These are phyloP conservation scores for Fraxinus baroniana DNA, from an alignment of 305 asterid species.

Conservation along the genomic window DNA sequence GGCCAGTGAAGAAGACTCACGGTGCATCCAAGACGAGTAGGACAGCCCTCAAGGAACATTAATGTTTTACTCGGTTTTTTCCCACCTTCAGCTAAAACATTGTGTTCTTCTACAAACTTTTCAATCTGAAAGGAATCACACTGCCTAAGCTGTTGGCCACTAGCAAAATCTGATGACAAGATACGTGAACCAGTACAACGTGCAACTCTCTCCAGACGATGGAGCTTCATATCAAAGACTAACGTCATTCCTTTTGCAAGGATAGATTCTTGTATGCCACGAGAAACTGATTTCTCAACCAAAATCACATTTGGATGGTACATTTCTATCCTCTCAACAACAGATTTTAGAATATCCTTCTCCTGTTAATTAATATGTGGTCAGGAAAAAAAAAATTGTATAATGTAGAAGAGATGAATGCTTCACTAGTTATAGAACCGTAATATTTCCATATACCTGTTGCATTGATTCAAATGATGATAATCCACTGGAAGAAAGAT, in stretches of 20 bases:
- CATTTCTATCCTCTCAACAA: constrained; percentile 68
- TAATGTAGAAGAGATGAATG: constrained; percentile 13
- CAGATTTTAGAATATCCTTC: constrained; percentile 55
- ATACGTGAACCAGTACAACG: constrained; percentile 78
- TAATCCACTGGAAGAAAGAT: constrained; percentile 75
- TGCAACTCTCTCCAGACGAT: constrained; percentile 91
- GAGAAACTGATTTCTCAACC: constrained; percentile 93
- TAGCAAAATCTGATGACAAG: constrained; percentile 49
- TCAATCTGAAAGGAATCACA: constrained; percentile 78
- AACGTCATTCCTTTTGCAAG: constrained; percentile 78
- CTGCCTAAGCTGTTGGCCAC: constrained; percentile 69
- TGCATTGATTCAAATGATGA: constrained; percentile 79
- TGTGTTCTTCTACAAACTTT: constrained; percentile 83
- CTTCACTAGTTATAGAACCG: not conserved
- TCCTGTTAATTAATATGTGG: constrained; percentile 49
- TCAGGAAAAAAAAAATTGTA: constrained; percentile 19
- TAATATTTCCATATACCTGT: constrained; percentile 50
- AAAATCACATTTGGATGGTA: constrained; percentile 82
- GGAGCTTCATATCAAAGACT: constrained; percentile 90
- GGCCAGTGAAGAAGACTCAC: constrained; percentile 46
- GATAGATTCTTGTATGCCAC: constrained; percentile 85
- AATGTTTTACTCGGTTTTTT: constrained; percentile 78
- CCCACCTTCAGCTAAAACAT: constrained; percentile 56
- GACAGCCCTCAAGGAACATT: constrained; percentile 92
- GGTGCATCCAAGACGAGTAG: constrained; percentile 86